phyloP scores from a whole-genome alignment of 129 eudicot genomes.

The Smallanthus sonchifolius region DNA sequence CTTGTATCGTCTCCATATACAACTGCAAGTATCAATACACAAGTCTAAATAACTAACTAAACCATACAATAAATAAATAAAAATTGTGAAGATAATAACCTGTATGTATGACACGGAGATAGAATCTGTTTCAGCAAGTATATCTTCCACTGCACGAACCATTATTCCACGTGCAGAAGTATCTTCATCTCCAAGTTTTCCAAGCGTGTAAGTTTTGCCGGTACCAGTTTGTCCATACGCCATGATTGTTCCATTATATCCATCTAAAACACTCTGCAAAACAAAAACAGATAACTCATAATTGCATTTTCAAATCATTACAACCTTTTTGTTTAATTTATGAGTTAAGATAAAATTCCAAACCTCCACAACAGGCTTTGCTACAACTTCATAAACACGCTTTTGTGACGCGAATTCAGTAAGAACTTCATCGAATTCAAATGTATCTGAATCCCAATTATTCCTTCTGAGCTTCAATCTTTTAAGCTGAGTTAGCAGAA shows the following conservation, averaged over 20 bases:
- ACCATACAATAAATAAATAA: background rate
- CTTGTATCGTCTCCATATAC: constrained; percentile 94
- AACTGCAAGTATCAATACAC: constrained; percentile 49
- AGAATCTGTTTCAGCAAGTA: constrained; percentile 66
- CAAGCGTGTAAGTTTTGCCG: constrained; percentile 92
- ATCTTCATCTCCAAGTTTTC: constrained; percentile 88
- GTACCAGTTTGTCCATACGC: constrained; percentile 99
- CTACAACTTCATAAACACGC: constrained; percentile 96
- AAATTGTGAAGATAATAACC: constrained; percentile 40
- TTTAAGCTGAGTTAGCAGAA: constrained; percentile 52
- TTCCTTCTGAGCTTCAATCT: constrained; percentile 78
- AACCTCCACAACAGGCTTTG: constrained; percentile 98
- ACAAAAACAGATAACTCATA: background rate
- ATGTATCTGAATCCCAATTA: constrained; percentile 97
- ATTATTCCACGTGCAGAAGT: constrained; percentile 93
- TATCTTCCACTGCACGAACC: constrained; percentile 98
- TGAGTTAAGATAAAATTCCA: background rate
- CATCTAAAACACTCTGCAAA: constrained; percentile 87
- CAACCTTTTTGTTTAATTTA: background rate
- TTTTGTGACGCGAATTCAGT: constrained; percentile 97
- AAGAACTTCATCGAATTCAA: constrained; percentile 93
- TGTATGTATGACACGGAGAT: constrained; percentile 77
- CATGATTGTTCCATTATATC: constrained; percentile 95
- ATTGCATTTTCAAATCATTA: background rate
- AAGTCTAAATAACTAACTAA: background rate